These are phyloP conservation scores for Cladosporium sphaerospermum DNA, from an alignment of 2,329 filamentous ascomycete genomes.

Conservation along the genomic window DNA sequence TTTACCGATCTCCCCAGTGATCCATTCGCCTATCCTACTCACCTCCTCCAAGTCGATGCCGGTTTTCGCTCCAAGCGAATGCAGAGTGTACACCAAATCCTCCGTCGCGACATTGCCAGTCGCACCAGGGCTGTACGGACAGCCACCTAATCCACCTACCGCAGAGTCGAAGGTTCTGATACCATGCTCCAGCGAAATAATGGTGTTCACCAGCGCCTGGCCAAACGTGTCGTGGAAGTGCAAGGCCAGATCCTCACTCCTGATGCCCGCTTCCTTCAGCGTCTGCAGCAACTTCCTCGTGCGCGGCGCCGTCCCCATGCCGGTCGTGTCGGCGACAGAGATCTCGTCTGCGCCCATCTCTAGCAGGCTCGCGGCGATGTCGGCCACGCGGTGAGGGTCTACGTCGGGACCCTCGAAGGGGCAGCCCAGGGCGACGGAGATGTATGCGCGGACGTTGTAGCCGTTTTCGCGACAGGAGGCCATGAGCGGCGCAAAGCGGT, in stretches of 20 bases:
- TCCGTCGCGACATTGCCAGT: constrained; percentile 84
- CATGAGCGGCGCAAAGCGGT: constrained; percentile 65
- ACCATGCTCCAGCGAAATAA: constrained; percentile 70
- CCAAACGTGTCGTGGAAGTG: constrained; percentile 90
- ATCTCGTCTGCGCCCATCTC: constrained; percentile 90
- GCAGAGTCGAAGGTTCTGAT: constrained; percentile 73
- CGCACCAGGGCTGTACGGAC: constrained; percentile 77
- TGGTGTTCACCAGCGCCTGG: constrained; percentile 75
- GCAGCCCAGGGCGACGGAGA: constrained; percentile 75
- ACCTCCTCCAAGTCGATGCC: constrained; percentile 64
- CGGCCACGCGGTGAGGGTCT: constrained; percentile 53
- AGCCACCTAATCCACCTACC: constrained; percentile 75
- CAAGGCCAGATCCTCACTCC: constrained; percentile 65
- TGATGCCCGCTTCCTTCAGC: constrained; percentile 60
- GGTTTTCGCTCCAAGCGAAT: constrained; percentile 67
- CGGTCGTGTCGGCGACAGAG: constrained; percentile 82
- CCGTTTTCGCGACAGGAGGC: constrained; percentile 57
- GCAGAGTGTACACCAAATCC: constrained; percentile 70
- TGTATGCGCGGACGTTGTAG: constrained; percentile 68
- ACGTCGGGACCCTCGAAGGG: constrained; percentile 64
- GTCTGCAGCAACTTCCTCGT: constrained; percentile 60
- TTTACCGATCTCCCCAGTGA: constrained; percentile 57
- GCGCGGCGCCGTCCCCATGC: constrained; percentile 75
- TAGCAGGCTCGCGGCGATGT: constrained; percentile 59
- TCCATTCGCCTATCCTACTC: constrained; percentile 66